Percentiles rank a stretch among this genome's conserved stretches.
Conservation (phyloP, 352 stramenopile species). For the Nothophytophthora sp. region DNA sequence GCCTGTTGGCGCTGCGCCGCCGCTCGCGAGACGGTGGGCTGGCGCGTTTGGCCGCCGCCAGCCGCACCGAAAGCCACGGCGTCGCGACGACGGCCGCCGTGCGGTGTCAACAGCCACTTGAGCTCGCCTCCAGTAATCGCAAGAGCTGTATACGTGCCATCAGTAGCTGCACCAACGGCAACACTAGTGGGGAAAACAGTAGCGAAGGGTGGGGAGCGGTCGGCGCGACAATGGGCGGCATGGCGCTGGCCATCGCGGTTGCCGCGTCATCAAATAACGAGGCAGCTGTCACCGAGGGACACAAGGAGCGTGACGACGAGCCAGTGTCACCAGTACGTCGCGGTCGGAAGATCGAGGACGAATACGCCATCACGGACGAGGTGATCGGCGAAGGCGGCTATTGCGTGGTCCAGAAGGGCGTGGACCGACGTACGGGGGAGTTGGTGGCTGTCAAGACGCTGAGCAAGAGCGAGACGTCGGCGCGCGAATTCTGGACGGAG, state of each 20-base stretch:
- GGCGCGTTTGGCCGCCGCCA: conserved; percentile 3
- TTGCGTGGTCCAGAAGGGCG: conserved; percentile 73
- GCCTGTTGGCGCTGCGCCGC: conserved; percentile 22
- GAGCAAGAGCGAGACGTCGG: conserved; percentile 74
- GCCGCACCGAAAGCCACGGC: not conserved
- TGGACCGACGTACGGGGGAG: conserved; percentile 65
- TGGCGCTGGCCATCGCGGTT: conserved; percentile 7
- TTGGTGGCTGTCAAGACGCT: conserved; percentile 82
- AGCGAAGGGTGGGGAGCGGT: conserved; percentile 12
- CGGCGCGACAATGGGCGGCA: conserved; percentile 10
- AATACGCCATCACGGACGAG: conserved; percentile 79
- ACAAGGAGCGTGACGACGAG: not conserved
- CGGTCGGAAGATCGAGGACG: conserved; percentile 51
- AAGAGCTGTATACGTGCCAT: conserved; percentile 4
- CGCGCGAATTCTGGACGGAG: conserved; percentile 83
- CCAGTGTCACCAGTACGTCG: conserved; percentile 10
- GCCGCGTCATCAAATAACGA: conserved; percentile 1
- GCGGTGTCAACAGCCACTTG: conserved; percentile 1
- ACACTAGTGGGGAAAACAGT: not conserved
- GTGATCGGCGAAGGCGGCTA: conserved; percentile 83
- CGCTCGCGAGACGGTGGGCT: conserved; percentile 9
- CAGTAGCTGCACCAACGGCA: conserved; percentile 18
- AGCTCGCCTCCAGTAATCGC: not conserved
- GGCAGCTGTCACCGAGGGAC: conserved; percentile 17
- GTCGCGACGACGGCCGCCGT: not conserved